Conservation (phyloP, 2,329 filamentous ascomycete genomes). For the Mycosphaerella sp. region DNA sequence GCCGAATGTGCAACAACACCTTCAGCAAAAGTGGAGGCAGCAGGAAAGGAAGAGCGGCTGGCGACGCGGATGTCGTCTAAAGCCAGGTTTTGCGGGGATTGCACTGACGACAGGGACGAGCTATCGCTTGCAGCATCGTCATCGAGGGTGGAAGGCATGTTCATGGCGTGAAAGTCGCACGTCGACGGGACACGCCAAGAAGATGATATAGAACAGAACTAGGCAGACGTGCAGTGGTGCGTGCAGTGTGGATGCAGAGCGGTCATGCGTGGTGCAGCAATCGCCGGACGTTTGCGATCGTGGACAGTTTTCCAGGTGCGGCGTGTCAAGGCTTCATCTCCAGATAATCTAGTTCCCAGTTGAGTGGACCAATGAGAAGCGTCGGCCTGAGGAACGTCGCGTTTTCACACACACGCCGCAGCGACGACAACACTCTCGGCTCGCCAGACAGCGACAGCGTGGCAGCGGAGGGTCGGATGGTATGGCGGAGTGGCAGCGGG, state of each 20-base stretch:
- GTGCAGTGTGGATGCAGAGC: neutral
- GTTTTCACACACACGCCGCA: neutral
- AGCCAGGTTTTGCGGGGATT: slow-evolving; percentile 6
- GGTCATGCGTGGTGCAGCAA: slow-evolving; percentile 1
- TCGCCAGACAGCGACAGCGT: neutral
- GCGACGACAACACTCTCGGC: slow-evolving; percentile 3
- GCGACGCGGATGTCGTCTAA: slow-evolving; percentile 9
- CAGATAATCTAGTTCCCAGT: neutral
- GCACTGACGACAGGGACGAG: slow-evolving; percentile 8
- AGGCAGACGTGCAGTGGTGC: neutral
- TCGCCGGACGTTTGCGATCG: neutral
- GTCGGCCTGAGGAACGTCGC: slow-evolving; percentile 7
- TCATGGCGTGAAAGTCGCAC: neutral
- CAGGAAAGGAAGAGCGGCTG: slow-evolving; percentile 4
- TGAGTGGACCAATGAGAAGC: slow-evolving; percentile 8
- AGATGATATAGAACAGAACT: neutral
- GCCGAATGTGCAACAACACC: slow-evolving; percentile 28
- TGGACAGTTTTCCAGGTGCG: neutral
- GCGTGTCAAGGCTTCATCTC: slow-evolving; percentile 5
- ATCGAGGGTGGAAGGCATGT: neutral
- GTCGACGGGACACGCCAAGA: slow-evolving; percentile 5
- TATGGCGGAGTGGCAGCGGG: neutral
- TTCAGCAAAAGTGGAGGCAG: slow-evolving; percentile 27
- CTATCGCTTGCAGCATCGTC: slow-evolving; percentile 9
- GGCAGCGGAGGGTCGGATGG: neutral